Conservation (phyloP, 495 filamentous ascomycete species). For the Bombardia bombarda region DNA sequence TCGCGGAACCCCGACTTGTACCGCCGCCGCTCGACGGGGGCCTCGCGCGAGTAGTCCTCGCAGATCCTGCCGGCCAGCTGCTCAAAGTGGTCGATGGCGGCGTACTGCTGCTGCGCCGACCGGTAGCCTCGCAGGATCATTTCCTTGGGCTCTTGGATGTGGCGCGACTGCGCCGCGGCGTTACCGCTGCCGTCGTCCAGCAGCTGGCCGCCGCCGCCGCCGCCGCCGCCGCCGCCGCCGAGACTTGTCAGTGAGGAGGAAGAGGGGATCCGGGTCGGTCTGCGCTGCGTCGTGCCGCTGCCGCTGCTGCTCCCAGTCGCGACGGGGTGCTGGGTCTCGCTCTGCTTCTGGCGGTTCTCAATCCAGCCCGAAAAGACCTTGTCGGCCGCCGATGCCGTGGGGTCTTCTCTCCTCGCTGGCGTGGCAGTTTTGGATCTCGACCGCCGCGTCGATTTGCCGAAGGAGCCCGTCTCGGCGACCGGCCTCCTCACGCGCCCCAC, state of each 20-base stretch:
- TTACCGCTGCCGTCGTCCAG: slow-evolving; percentile 18
- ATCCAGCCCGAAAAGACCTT: slow-evolving; percentile 39
- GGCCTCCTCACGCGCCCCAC: slow-evolving; percentile 28
- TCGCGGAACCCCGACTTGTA: slow-evolving; percentile 59
- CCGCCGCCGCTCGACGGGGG: slow-evolving; percentile 44
- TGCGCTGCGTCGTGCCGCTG: slow-evolving; percentile 19
- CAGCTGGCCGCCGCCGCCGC: no score
- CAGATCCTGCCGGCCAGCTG: slow-evolving; percentile 71
- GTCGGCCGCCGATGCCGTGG: slow-evolving; percentile 46
- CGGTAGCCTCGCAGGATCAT: slow-evolving; percentile 80
- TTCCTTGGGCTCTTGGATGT: slow-evolving; percentile 53
- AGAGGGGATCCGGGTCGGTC: slow-evolving; percentile 14
- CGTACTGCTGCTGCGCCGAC: slow-evolving; percentile 62
- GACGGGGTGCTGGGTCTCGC: slow-evolving; percentile 17
- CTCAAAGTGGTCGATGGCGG: slow-evolving; percentile 80
- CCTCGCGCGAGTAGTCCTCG: slow-evolving; percentile 78
- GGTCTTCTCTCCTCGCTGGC: slow-evolving; percentile 45
- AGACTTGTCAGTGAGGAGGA: slow-evolving; percentile 12
- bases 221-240: slow-evolving; percentile 17
- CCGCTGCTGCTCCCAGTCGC: slow-evolving; percentile 6
- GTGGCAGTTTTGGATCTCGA: slow-evolving; percentile 45
- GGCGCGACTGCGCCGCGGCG: slow-evolving; percentile 14
- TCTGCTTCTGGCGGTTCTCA: slow-evolving; percentile 18
- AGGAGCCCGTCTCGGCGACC: slow-evolving; percentile 44
- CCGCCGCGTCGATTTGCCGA: slow-evolving; percentile 47